Conservation (phyloP, 129 eudicot genomes). For the Chrysanthemum seticuspe region DNA sequence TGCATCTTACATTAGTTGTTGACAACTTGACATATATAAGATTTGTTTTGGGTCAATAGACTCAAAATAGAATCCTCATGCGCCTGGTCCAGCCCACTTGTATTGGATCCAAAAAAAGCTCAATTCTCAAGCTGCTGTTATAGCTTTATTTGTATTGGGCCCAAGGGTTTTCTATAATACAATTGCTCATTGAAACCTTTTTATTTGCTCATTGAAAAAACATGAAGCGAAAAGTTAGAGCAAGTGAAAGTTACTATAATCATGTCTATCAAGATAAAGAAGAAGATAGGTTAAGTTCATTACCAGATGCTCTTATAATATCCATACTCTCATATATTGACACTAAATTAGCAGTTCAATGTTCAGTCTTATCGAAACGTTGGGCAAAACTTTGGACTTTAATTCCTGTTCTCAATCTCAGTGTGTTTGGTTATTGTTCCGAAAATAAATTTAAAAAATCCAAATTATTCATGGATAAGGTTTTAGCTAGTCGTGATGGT, state of each 20-base stretch:
- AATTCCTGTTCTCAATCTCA: constrained; percentile 25
- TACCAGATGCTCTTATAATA: constrained; percentile 7
- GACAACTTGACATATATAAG: no score
- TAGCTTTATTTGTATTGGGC: no score
- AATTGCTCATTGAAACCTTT: neutral
- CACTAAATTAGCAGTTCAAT: no score
- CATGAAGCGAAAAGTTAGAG: constrained; percentile 12
- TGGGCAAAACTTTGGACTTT: constrained; percentile 26
- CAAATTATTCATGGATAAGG: constrained; percentile 11
- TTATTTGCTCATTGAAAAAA: neutral
- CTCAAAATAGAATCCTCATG: no score
- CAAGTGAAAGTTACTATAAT: neutral
- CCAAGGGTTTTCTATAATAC: no score
- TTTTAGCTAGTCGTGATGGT: constrained; percentile 13
- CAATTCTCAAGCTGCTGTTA: no score
- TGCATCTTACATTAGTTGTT: no score
- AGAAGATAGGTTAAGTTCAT: constrained; percentile 12
- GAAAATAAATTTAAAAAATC: neutral
- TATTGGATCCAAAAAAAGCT: no score
- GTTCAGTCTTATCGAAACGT: constrained; percentile 10
- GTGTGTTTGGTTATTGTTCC: neutral
- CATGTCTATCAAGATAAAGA: no score
- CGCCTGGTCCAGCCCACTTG: no score
- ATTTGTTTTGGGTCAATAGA: no score
- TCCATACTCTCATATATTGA: no score